Evolutionary conservation across 2,329 filamentous ascomycete species (phyloP).

Genomic region (Nemania diffusa): DNA sequence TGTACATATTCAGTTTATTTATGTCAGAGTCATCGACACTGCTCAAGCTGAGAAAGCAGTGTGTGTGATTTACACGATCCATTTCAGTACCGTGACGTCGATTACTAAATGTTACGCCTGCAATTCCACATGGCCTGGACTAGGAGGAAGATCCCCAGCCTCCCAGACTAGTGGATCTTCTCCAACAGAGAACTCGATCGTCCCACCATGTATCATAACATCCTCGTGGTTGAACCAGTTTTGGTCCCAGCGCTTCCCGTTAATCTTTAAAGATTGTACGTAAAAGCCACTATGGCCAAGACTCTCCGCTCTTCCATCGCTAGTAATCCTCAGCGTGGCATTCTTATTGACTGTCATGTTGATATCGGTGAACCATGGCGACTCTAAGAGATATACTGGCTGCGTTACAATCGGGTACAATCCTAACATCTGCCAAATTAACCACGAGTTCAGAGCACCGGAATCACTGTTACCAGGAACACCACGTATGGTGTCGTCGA

Average conservation of each 20-base stretch:
- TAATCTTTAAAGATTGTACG: slow-evolving; percentile 64
- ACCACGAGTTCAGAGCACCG: slow-evolving; percentile 68
- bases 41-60: background rate
- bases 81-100: no score
- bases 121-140: slow-evolving; percentile 45
- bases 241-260: slow-evolving; percentile 61
- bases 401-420: slow-evolving; percentile 67
- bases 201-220: slow-evolving; percentile 50
- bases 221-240: slow-evolving; percentile 68
- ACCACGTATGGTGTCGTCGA: slow-evolving; percentile 57
- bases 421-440: slow-evolving; percentile 66
- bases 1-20: background rate
- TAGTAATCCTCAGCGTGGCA: slow-evolving; percentile 56
- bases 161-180: slow-evolving; percentile 57
- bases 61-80: no score
- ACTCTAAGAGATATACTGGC: slow-evolving; percentile 64
- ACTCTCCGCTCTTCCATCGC: slow-evolving; percentile 49
- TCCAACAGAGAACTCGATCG: slow-evolving; percentile 60
- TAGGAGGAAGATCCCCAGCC: slow-evolving; percentile 61
- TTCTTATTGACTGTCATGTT: slow-evolving; percentile 59
- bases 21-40: background rate
- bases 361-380: slow-evolving; percentile 60
- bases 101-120: background rate
- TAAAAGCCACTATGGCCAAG: slow-evolving; percentile 56
- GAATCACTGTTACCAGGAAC: slow-evolving; percentile 69